These are phyloP conservation scores for Claviceps pazoutovae DNA, from an alignment of 2,329 filamentous ascomycete species.

Conservation along the genomic window DNA sequence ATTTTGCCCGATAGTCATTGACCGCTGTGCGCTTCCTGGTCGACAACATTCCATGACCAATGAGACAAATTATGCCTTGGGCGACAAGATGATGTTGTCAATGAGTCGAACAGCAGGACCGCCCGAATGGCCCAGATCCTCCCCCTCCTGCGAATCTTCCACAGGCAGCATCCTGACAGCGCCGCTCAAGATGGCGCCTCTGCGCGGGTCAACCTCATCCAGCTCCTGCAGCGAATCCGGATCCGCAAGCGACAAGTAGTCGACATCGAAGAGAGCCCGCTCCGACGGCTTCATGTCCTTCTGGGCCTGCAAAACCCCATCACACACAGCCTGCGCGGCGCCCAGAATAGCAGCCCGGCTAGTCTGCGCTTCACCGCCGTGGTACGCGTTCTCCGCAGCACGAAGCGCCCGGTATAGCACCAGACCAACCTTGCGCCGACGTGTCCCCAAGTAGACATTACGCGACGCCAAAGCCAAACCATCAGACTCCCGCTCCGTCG, in stretches of 20 bases:
- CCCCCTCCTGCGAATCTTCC: slow-evolving; percentile 52
- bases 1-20: too few species aligned
- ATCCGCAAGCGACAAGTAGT: slow-evolving; percentile 86
- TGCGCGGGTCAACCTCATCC: slow-evolving; percentile 49
- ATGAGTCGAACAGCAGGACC: slow-evolving; percentile 75
- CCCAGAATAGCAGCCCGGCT: slow-evolving; percentile 55
- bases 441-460: slow-evolving; percentile 78
- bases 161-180: slow-evolving; percentile 82
- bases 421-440: slow-evolving; percentile 57
- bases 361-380: slow-evolving; percentile 22
- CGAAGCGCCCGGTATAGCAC: slow-evolving; percentile 57
- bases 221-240: slow-evolving; percentile 72
- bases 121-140: slow-evolving; percentile 60
- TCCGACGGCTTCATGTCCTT: slow-evolving; percentile 40
- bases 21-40: too few species aligned
- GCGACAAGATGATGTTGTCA: slow-evolving; percentile 67
- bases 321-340: slow-evolving; percentile 49
- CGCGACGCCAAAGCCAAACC: slow-evolving; percentile 83
- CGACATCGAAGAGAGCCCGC: slow-evolving; percentile 64
- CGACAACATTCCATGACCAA: too few species aligned
- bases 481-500: slow-evolving; percentile 63
- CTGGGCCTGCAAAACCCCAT: slow-evolving; percentile 45
- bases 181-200: slow-evolving; percentile 75
- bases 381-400: slow-evolving; percentile 56
- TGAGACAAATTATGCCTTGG: background rate